Conservation (phyloP, 768 basidiomycete genomes). For the Collybiopsis confluens region DNA sequence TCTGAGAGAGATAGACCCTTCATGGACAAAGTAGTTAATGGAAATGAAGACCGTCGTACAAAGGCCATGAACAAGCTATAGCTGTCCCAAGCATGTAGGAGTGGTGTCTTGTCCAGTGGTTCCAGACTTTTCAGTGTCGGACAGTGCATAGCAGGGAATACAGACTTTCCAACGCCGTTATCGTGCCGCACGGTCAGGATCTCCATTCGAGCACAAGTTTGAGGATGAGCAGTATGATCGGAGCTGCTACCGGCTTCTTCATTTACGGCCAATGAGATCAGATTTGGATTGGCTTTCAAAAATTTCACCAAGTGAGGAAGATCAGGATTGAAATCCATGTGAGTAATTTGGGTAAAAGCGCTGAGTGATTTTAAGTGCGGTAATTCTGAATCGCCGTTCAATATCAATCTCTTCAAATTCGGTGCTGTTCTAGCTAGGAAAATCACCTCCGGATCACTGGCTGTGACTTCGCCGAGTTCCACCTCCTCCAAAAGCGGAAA, state of each 20-base stretch:
- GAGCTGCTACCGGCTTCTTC: too few relatives aligned
- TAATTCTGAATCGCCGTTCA: neutral
- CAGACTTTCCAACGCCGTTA: neutral
- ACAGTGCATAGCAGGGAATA: neutral
- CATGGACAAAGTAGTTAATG: neutral
- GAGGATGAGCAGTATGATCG: too few relatives aligned
- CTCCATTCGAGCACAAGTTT: neutral
- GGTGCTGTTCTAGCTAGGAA: neutral
- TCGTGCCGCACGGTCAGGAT: neutral
- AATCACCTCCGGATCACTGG: too few relatives aligned
- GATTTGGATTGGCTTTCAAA: too few relatives aligned
- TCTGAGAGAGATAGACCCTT: neutral
- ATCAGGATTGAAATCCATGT: too few relatives aligned
- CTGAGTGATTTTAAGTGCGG: too few relatives aligned
- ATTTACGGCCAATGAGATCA: too few relatives aligned
- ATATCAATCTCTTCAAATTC: neutral
- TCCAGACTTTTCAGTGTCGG: neutral
- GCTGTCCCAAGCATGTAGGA: neutral
- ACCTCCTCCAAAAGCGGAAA: too few relatives aligned
- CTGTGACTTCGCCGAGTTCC: too few relatives aligned
- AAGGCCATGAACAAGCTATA: neutral
- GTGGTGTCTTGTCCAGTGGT: too few relatives aligned
- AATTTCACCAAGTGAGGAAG: too few relatives aligned
- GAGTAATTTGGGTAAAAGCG: neutral
- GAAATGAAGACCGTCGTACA: neutral